Evolutionary conservation across 2,329 filamentous ascomycete species (phyloP).

Genomic region (Talaromyces sp.): DNA sequence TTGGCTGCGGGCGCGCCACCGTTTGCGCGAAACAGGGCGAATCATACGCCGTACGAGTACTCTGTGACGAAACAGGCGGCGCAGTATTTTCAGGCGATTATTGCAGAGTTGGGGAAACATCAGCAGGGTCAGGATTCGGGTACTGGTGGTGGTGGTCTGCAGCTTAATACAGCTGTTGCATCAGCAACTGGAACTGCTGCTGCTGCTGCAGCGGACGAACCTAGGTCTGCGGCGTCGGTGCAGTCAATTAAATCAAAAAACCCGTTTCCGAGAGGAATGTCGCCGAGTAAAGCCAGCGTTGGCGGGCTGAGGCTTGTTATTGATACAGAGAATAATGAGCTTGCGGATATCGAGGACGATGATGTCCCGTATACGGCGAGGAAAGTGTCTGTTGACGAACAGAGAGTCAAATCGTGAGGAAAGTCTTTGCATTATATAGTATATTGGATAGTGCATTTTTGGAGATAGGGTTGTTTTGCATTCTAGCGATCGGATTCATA

Average conservation of each 20-base stretch:
- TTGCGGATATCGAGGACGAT: constrained; percentile 5
- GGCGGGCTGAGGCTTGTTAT: constrained; percentile 8
- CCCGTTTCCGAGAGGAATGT: background rate
- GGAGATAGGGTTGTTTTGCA: background rate
- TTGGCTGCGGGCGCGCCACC: constrained; percentile 73
- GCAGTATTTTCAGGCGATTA: constrained; percentile 73
- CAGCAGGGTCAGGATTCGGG: background rate
- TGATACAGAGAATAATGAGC: constrained; percentile 9
- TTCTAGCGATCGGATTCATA: background rate
- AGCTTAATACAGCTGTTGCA: constrained; percentile 9
- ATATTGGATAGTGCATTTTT: background rate
- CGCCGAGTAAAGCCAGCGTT: constrained; percentile 5
- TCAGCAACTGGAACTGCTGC: too few species aligned
- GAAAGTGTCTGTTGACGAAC: constrained; percentile 7
- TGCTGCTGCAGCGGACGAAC: constrained; percentile 1
- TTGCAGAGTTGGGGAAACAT: constrained; percentile 59
- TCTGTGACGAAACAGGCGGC: constrained; percentile 76
- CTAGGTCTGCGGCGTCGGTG: background rate
- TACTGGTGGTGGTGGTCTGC: background rate
- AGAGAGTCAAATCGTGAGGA: background rate
- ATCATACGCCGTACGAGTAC: constrained; percentile 80
- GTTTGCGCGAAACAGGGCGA: constrained; percentile 64
- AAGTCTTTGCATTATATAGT: background rate
- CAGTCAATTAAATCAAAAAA: background rate
- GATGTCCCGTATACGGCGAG: constrained; percentile 8